A percentile compares a stretch with the other conserved stretches of the same genome.
These are phyloP conservation scores for Raddia distichophylla DNA, from an alignment of 176 grass and related monocot species.

Conservation along the genomic window DNA sequence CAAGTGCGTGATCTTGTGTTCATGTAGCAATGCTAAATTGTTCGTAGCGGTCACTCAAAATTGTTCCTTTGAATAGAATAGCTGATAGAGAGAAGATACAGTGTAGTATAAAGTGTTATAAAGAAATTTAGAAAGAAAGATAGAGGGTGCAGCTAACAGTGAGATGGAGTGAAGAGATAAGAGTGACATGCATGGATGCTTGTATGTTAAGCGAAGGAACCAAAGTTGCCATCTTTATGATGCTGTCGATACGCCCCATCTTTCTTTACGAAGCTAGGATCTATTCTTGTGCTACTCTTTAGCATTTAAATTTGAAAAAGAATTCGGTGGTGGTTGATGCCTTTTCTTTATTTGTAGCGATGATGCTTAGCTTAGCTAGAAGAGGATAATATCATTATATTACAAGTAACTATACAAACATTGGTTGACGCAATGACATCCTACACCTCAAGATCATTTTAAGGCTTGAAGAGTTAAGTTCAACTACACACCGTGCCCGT, in stretches of 20 bases:
- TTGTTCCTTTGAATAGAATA: too few species aligned
- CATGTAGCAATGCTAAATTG: neutral
- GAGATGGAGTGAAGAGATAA: too few species aligned
- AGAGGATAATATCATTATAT: neutral
- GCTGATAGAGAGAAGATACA: too few species aligned
- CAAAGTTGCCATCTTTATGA: neutral
- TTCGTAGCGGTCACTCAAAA: too few species aligned
- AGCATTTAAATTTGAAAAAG: too few species aligned
- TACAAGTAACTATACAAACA: neutral
- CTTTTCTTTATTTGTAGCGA: too few species aligned
- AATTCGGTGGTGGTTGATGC: too few species aligned
- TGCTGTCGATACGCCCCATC: neutral
- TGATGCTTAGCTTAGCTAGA: too few species aligned
- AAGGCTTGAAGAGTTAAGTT: neutral
- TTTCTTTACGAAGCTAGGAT: neutral
- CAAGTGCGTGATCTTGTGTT: neutral
- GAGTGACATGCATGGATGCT: too few species aligned
- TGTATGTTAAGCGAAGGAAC: neutral
- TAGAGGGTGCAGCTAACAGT: too few species aligned
- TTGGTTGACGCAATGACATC: neutral
- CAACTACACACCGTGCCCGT: neutral
- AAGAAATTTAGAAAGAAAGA: too few species aligned
- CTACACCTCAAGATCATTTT: neutral
- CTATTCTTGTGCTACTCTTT: neutral
- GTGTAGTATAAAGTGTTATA: too few species aligned